Base-by-base conservation (phyloP, 768 basidiomycete genomes). In the Cytidiella melzeri region DNA sequence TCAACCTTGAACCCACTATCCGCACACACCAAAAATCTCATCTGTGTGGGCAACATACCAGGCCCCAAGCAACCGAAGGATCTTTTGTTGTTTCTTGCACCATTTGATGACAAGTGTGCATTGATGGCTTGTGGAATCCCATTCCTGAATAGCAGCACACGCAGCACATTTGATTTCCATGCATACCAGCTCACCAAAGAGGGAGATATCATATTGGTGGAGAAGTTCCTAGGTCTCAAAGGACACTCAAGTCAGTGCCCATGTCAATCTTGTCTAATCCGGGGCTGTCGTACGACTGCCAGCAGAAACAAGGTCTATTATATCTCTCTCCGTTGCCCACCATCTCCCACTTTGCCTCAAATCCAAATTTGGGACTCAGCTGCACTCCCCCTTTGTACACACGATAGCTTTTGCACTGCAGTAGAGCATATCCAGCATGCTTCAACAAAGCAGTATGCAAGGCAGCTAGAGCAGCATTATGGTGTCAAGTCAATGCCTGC, bases 141-240 rank as follows among this genome's bases (percentile, higher is more conserved):
- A n/a, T n/a, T n/a, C n/a, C n/a, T n/a, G n/a, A n/a, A n/a, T n/a
- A n/a, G n/a, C n/a, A n/a, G n/a, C n/a, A n/a, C n/a, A n/a, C n/a
- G n/a, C n/a, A n/a, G n/a, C n/a, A n/a, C n/a, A n/a, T n/a, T n/a
- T n/a, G n/a, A n/a, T n/a, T n/a, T n/a, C n/a, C n/a, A n/a, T n/a
- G n/a, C n/a, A n/a, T n/a, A n/a, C n/a, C n/a, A n/a, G n/a, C n/a
- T n/a, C n/a, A n/a, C n/a, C n/a, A n/a, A n/a, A n/a, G n/a, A n/a
- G n/a, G n/a, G n/a, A n/a, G n/a, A n/a, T n/a, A n/a, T n/a, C n/a
- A n/a, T n/a, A n/a, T n/a, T n/a, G n/a, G n/a, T n/a, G n/a, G n/a
- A 45, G 43, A 45, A 45, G 20, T 28, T 45, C 20, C 26, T 45
- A 10, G 43, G 43, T 10, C 21, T 45, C 43, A 45, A 45, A 45